Conservation (phyloP, 345 rosid genomes). For the rapeseed (Brassica napus) region Da-Ae NC_063447.1:52859501-52860000, state of each 20-base stretch:
- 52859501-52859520: too few relatives aligned
- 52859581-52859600: too few relatives aligned
- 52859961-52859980: constrained; percentile 76
- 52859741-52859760: constrained; percentile 47
- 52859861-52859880: constrained; percentile 72
- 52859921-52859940: constrained; percentile 70
- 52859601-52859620: too few relatives aligned
- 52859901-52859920: constrained; percentile 79
- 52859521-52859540: too few relatives aligned
- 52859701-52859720: constrained; percentile 25
- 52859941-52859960: constrained; percentile 72
- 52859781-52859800: constrained; percentile 72
- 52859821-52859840: constrained; percentile 49
- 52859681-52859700: constrained; percentile 23
- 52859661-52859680: constrained; percentile 18
- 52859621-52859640: too few relatives aligned
- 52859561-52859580: too few relatives aligned
- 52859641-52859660: constrained; percentile 10
- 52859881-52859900: constrained; percentile 90
- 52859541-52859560: too few relatives aligned
- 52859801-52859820: constrained; percentile 40
- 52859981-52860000: constrained; percentile 74
- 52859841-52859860: constrained; percentile 68
- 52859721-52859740: constrained; percentile 2
- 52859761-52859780: constrained; percentile 57